phyloP scores from a whole-genome alignment of 306 rosid species.

The Albizia julibrissin region DNA sequence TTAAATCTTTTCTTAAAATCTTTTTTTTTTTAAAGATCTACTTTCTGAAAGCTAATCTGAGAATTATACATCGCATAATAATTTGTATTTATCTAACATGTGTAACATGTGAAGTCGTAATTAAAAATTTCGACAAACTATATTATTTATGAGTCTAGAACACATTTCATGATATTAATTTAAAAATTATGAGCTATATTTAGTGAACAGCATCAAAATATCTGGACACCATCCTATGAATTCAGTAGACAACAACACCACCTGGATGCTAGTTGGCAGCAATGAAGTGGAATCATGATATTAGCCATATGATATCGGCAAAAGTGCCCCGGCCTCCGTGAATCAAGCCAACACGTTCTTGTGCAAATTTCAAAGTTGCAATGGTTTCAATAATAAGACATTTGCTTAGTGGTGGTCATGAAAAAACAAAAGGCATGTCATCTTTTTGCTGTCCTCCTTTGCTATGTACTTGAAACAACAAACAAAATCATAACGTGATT shows the following conservation, averaged over 20 bases:
- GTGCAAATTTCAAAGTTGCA: neutral
- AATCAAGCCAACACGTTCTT: neutral
- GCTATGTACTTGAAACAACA: neutral
- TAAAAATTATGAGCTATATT: neutral
- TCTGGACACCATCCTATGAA: neutral
- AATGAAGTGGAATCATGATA: neutral
- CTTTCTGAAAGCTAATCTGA: too few relatives aligned
- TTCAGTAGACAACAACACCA: neutral
- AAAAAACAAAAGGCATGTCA: neutral
- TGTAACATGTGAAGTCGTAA: too few relatives aligned
- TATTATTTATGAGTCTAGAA: neutral
- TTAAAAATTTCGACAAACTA: neutral
- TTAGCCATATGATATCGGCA: neutral
- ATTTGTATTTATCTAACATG: neutral
- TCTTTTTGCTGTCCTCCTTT: neutral
- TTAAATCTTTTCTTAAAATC: too few relatives aligned
- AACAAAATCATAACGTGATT: slow-evolving; percentile 2
- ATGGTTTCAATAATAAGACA: neutral
- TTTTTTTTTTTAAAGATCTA: too few relatives aligned
- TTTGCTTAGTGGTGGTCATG: neutral
- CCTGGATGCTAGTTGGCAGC: neutral
- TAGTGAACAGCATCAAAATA: neutral
- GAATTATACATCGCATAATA: neutral
- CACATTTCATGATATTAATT: neutral
- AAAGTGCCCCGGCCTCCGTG: neutral